These are phyloP conservation scores for Discostella stelligeroides DNA, from an alignment of 108 stramenopile genomes.

Conservation along the genomic window DNA sequence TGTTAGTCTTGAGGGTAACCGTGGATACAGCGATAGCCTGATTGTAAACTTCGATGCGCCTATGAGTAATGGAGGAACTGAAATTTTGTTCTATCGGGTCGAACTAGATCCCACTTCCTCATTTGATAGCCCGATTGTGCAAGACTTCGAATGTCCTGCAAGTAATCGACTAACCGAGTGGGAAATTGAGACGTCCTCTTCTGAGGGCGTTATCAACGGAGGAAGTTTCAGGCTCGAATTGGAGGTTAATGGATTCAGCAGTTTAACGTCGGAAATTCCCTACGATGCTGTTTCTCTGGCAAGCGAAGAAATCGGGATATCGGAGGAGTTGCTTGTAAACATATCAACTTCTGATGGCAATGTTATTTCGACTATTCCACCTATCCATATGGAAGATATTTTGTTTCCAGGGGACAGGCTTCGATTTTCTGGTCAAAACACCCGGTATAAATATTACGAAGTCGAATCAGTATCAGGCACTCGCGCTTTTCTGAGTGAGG, in stretches of 20 bases:
- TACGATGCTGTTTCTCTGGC: constrained; percentile 77
- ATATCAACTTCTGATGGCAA: constrained; percentile 34
- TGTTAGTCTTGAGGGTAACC: constrained; percentile 66
- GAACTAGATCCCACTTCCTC: constrained; percentile 76
- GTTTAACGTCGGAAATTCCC: constrained; percentile 66
- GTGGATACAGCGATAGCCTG: constrained; percentile 62
- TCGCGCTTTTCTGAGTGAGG: constrained; percentile 29
- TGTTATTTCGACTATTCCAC: constrained; percentile 36
- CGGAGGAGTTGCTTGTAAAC: constrained; percentile 31
- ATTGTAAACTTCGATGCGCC: constrained; percentile 63
- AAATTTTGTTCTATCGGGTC: constrained; percentile 71
- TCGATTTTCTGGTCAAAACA: constrained; percentile 47
- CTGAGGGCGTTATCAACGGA: constrained; percentile 40
- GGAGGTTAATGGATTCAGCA: constrained; percentile 47
- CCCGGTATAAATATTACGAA: constrained; percentile 46
- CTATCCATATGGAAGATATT: constrained; percentile 37
- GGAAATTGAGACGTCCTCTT: constrained; percentile 52
- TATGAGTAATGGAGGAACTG: constrained; percentile 63
- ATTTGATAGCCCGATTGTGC: constrained; percentile 74
- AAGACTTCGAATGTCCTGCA: constrained; percentile 71
- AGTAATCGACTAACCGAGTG: constrained; percentile 66
- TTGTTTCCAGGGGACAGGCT: constrained; percentile 61
- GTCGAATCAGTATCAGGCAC: constrained; percentile 46
- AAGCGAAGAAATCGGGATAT: constrained; percentile 62
- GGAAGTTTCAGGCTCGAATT: constrained; percentile 69